Base-by-base conservation (phyloP, 169 alveolate species). In the Cryptosporidium bovis region DNA sequence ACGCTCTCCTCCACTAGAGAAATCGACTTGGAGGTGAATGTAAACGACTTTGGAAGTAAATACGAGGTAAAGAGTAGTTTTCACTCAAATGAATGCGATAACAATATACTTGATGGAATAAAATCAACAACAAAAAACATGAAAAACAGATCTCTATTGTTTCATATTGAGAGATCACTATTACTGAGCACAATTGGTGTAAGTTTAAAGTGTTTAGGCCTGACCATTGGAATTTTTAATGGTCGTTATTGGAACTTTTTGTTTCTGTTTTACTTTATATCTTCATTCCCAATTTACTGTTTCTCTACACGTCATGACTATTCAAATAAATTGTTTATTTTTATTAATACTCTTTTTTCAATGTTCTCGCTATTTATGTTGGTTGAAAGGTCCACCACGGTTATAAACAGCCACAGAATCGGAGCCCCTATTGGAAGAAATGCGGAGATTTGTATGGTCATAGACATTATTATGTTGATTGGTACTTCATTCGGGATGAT, bases 141-240 rank as follows among this genome's bases (percentile, higher is more conserved):
- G 20, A 62, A 29, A 62, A 62, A 20, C 33, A 24, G 67, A 0
- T 62, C 67, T 24, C 44, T 24, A 27, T 34, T 62, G 24, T 62
- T 27, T 29, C 46, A 62, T 62, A 29, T 33, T 6, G 67, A 62
- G 33, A 62, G 67, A 62, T n/a, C 67, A 29, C 33, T 62, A 29
- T 34, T 62, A 20, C 24, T 62, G 2, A 34, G 67, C 8, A 62
- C 67, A 62, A 6, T 62, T 62, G 67, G 67, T 20, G 46, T 33
- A 20, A 27, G 24, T 29, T 15, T 62, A n/a, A 62, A 62, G 46
- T 20, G 48, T 62, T 33, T 62, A 7, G 36, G 67, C 7, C 8
- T 62, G 33, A 15, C 48, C 2, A 27, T 62, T 62, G 46, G 67
- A 27, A 4, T 62, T 27, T 15, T 29, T 27, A 62, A 27, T 29